Conservation (phyloP, 129 eudicot genomes). For the Pittosporum tobira region DNA sequence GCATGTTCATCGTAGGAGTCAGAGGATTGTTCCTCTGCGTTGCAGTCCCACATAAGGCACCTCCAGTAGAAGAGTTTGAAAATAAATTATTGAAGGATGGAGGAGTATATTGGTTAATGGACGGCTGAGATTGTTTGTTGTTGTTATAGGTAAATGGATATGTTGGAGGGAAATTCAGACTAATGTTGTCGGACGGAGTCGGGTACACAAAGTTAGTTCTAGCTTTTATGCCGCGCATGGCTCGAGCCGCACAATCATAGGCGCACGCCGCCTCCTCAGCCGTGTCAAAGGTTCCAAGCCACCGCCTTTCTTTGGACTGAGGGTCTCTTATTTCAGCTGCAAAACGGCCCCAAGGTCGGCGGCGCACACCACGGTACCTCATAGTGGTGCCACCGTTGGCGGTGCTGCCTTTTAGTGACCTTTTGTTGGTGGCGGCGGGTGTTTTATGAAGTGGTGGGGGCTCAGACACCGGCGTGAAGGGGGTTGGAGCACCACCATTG, state of each 20-base stretch:
- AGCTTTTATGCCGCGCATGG: constrained; percentile 80
- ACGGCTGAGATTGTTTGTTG: constrained; percentile 4
- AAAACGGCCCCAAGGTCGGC: constrained; percentile 90
- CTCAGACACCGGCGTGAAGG: constrained; percentile 15
- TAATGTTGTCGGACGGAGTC: constrained; percentile 15
- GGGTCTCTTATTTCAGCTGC: constrained; percentile 92
- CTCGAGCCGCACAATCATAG: constrained; percentile 79
- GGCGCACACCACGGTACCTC: constrained; percentile 81
- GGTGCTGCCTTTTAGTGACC: constrained; percentile 26
- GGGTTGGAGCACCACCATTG: too few relatives aligned
- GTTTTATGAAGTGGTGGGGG: constrained; percentile 14
- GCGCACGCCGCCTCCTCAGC: constrained; percentile 95
- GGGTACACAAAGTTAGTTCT: constrained; percentile 70
- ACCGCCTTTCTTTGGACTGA: constrained; percentile 69
- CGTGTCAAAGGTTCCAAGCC: constrained; percentile 92
- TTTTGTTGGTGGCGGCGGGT: constrained; percentile 34
- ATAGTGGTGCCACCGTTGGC: constrained; percentile 11
- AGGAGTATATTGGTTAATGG: constrained; percentile 3
- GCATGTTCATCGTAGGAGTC: too few relatives aligned
- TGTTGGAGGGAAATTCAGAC: neutral
- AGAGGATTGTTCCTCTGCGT: constrained; percentile 15
- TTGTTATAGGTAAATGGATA: constrained; percentile 12
- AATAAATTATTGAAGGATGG: neutral
- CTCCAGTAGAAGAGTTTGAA: too few relatives aligned
- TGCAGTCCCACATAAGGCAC: too few relatives aligned